These are phyloP conservation scores for Metschnikowia lunata DNA, from an alignment of 805 yeast genomes.

Conservation along the genomic window DNA sequence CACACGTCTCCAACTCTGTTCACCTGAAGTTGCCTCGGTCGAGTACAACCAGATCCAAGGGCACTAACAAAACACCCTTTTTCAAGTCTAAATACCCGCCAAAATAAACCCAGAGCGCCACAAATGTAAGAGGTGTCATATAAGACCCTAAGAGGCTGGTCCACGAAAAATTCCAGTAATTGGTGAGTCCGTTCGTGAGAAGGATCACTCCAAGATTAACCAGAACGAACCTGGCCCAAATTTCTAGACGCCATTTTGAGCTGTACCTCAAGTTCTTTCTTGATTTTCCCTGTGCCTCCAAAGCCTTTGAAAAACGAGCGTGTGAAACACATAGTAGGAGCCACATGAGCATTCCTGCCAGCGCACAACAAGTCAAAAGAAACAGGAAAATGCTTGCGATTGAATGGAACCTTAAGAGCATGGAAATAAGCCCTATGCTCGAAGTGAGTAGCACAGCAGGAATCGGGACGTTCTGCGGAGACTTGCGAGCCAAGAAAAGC, in stretches of 20 bases:
- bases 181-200: conserved; percentile 15
- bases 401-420: conserved; percentile 17
- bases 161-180: conserved; percentile 17
- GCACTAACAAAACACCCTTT: too few species aligned
- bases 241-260: conserved; percentile 8
- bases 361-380: conserved; percentile 21
- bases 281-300: conserved; percentile 7
- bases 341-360: conserved; percentile 29
- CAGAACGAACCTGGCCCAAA: conserved; percentile 17
- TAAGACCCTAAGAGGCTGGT: conserved; percentile 10
- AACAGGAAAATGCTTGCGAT: conserved; percentile 16
- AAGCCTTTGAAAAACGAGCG: conserved; percentile 14
- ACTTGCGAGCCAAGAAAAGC: conserved; percentile 6
- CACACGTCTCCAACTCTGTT: background rate
- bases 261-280: conserved; percentile 2
- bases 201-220: conserved; percentile 16
- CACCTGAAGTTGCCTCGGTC: background rate
- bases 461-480: conserved; percentile 16
- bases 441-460: conserved; percentile 19
- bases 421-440: conserved; percentile 19
- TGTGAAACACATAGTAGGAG: conserved; percentile 18
- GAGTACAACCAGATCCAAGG: background rate
- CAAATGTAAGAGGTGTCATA: conserved; percentile 13
- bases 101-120: conserved; percentile 6
- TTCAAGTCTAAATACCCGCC: conserved; percentile 1